Base-by-base conservation (phyloP, 495 filamentous ascomycete genomes). In the Oleoguttula mirabilis region DNA sequence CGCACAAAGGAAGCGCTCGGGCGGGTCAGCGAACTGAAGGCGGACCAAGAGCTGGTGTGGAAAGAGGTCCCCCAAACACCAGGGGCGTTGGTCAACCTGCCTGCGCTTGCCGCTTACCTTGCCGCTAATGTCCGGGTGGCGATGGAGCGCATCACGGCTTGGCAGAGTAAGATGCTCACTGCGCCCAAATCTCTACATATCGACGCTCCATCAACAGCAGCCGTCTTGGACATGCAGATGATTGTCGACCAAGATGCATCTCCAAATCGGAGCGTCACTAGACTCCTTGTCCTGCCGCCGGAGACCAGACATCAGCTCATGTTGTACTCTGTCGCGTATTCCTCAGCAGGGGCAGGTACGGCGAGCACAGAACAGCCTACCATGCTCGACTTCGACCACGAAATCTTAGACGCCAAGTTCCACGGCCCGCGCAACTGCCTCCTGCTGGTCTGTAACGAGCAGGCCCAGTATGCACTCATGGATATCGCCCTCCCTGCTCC, bases 101-200 rank as follows among this genome's bases (percentile, higher is more conserved):
- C 38, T n/a, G 21, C 39, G 11, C 21, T 51, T 12, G 19, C 33
- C 10, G 32, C 30, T 3, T 10, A 25, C 10, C 22, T 43, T 1
- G 19, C 15, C 3, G 37, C 10, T 1, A 33, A 21, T 32, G 31
- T 36, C 1, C 25, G 31, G 7, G 12, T 20, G 15, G 19, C 23
- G 5, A 21, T 51, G 1, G 25, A 46, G 11, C 15, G 31, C 10
- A 46, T 51, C 22, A 42, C 30, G n/a, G 24, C 3, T 11, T 47
- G 43, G 48, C 48, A 51, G 28, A 30, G 36, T 11, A 47, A 33
- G 32, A 36, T 47, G 37, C 39, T 51, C 3, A 28, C 25, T n/a
- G n/a, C n/a, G n/a, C n/a, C n/a, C n/a, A n/a, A n/a, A n/a, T n/a
- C n/a, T n/a, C n/a, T n/a, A n/a, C n/a, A n/a, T n/a, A n/a, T n/a